These are phyloP conservation scores for Naematelia encephala DNA, from an alignment of 768 basidiomycete genomes.

Conservation along the genomic window DNA sequence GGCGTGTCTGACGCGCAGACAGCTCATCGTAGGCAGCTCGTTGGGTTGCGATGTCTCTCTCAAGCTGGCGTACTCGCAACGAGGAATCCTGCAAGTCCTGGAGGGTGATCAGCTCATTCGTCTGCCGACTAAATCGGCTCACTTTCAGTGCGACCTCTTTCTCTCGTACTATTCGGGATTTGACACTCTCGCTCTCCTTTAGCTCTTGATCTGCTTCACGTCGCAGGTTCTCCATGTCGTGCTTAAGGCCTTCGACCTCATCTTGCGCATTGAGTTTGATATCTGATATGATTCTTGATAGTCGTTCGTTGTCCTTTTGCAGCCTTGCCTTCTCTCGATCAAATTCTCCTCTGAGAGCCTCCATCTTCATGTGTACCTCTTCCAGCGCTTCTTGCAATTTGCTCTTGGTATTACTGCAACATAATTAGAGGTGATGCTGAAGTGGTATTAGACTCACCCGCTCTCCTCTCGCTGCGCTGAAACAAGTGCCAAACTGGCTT, in stretches of 20 bases:
- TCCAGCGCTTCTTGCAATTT: constrained; percentile 24
- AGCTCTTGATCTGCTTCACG: constrained; percentile 21
- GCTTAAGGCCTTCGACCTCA: constrained; percentile 16
- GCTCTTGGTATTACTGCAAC: constrained; percentile 20
- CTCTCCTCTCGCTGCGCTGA: constrained; percentile 27
- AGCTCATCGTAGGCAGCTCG: constrained; percentile 16
- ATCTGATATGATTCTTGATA: neutral
- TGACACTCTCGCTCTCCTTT: constrained; percentile 8
- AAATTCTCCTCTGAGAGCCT: constrained; percentile 21
- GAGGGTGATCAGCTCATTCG: neutral
- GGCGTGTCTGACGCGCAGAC: neutral
- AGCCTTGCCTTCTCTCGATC: neutral
- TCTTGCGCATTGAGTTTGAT: neutral
- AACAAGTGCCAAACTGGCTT: constrained; percentile 32
- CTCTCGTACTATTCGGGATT: constrained; percentile 5
- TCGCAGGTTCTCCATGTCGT: constrained; percentile 22
- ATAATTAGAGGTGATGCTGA: constrained; percentile 1
- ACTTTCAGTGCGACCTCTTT: constrained; percentile 15
- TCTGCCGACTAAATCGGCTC: constrained; percentile 4
- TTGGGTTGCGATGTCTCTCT: constrained; percentile 18
- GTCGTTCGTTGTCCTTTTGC: constrained; percentile 19
- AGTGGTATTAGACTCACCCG: constrained; percentile 18
- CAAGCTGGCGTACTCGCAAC: constrained; percentile 14
- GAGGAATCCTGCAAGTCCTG: constrained; percentile 13
- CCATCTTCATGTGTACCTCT: constrained; percentile 32